Conservation (phyloP, 2,329 filamentous ascomycete species). For the Pseudomassariella vexata region DNA sequence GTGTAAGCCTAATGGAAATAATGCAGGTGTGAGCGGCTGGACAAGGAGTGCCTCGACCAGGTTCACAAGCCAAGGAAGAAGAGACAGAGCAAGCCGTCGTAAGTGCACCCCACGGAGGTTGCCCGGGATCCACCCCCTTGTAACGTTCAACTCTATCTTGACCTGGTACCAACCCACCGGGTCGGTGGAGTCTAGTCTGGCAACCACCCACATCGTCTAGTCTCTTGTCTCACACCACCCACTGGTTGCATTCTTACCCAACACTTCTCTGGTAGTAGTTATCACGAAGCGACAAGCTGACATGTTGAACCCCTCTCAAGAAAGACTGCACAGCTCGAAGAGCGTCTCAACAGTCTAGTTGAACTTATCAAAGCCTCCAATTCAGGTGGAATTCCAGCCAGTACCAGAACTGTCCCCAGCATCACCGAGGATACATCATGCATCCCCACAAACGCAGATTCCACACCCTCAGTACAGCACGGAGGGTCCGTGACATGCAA, state of each 20-base stretch:
- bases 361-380: constrained; percentile 37
- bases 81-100: constrained; percentile 44
- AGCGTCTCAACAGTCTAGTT: constrained; percentile 42
- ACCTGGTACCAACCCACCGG: too few relatives aligned
- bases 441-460: constrained; percentile 7
- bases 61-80: constrained; percentile 46
- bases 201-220: neutral
- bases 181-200: neutral
- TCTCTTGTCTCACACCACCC: too few relatives aligned
- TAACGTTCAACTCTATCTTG: too few relatives aligned
- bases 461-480: constrained; percentile 4
- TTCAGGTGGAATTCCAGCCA: constrained; percentile 5
- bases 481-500: constrained; percentile 1
- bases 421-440: constrained; percentile 7
- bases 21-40: constrained; percentile 40
- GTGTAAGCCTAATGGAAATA: too few relatives aligned
- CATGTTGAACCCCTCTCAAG: constrained; percentile 26
- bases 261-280: too few relatives aligned
- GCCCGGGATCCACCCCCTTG: too few relatives aligned
- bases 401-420: constrained; percentile 8
- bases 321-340: constrained; percentile 43
- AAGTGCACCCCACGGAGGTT: constrained; percentile 22
- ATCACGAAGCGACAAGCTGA: too few relatives aligned
- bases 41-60: constrained; percentile 41
- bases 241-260: too few relatives aligned